Conservation (phyloP, 2,329 filamentous ascomycete species). For the Ramichloridium luteum region DNA sequence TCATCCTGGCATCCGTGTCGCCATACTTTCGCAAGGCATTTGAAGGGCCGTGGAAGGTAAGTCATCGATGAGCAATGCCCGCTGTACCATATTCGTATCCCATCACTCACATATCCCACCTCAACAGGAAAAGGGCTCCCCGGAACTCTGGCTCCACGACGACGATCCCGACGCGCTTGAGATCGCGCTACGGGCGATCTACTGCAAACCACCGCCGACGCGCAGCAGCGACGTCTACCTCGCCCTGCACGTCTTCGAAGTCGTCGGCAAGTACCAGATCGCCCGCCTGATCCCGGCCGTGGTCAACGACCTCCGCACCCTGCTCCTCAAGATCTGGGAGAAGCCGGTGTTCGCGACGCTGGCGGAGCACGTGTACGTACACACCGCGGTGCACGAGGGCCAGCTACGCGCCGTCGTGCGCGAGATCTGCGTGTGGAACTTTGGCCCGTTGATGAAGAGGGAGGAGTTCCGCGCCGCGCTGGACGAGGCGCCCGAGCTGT, state of each 20-base stretch:
- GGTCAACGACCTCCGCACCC: neutral
- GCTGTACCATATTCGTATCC: no score
- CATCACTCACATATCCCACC: no score
- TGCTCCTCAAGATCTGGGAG: no score
- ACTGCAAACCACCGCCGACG: constrained; percentile 1
- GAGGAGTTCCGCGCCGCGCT: constrained; percentile 2
- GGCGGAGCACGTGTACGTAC: constrained; percentile 3
- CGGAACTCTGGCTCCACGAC: constrained; percentile 2
- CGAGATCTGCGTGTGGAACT: constrained; percentile 1
- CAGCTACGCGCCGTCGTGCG: neutral
- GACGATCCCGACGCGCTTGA: constrained; percentile 6
- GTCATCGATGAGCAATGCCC: no score
- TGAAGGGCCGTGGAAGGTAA: constrained; percentile 2
- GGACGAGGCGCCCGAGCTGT: constrained; percentile 3
- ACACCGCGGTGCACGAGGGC: constrained; percentile 1
- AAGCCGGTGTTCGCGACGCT: neutral
- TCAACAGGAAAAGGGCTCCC: constrained; percentile 1
- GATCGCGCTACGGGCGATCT: constrained; percentile 6
- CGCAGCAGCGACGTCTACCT: neutral
- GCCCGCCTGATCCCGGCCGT: neutral
- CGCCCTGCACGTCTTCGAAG: constrained; percentile 4
- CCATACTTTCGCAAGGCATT: constrained; percentile 4
- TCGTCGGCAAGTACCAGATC: constrained; percentile 7
- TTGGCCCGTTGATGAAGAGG: constrained; percentile 1
- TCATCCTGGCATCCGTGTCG: constrained; percentile 4